phyloP scores from a whole-genome alignment of 2,329 filamentous ascomycete genomes.

The Apiospora phragmitis region DNA sequence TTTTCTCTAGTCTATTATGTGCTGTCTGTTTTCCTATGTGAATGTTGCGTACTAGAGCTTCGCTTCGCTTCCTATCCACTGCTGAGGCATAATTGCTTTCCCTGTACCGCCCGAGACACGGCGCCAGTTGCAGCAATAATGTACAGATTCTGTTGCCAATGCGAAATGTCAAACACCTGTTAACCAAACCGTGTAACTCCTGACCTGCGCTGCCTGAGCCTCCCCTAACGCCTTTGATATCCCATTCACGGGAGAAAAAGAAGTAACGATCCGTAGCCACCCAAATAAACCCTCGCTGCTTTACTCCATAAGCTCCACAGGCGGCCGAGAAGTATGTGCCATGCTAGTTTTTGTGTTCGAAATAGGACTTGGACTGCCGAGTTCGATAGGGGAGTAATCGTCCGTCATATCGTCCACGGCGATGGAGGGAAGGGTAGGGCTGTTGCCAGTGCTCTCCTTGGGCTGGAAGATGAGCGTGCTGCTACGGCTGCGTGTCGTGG shows the following conservation, averaged over 20 bases:
- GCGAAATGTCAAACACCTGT: neutral
- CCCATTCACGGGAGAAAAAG: neutral
- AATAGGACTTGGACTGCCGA: conserved; percentile 37
- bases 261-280: neutral
- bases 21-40: neutral
- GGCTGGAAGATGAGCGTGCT: conserved; percentile 68
- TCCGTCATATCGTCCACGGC: conserved; percentile 69
- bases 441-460: conserved; percentile 49
- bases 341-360: conserved; percentile 49
- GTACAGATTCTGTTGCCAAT: neutral
- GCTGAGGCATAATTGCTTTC: neutral
- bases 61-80: neutral
- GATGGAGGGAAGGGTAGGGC: conserved; percentile 62
- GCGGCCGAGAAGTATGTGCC: conserved; percentile 63
- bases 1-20: conserved; percentile 3
- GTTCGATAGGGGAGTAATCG: conserved; percentile 45
- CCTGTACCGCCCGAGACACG: neutral
- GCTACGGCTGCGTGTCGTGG: conserved; percentile 55
- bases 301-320: conserved; percentile 63
- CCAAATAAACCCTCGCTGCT: neutral
- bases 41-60: neutral
- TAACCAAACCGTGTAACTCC: neutral
- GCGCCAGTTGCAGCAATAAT: neutral
- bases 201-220: neutral
- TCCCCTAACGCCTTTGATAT: neutral